These are phyloP conservation scores for Halophytophthora polymorphica DNA, from an alignment of 352 stramenopile genomes.

Conservation along the genomic window DNA sequence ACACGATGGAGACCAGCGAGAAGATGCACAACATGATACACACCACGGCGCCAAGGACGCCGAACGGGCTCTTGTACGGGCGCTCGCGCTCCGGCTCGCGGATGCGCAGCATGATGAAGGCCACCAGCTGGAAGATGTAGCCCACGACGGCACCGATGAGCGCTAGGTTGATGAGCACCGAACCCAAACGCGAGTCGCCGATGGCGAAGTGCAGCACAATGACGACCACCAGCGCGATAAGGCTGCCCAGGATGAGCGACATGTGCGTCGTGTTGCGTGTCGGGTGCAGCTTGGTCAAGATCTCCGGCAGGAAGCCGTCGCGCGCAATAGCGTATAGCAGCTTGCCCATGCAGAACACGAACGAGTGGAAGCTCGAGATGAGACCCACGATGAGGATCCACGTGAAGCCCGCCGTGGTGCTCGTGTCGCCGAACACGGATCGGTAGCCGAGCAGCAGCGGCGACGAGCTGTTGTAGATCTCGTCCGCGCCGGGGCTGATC, in stretches of 20 bases:
- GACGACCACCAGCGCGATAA: constrained; percentile 35
- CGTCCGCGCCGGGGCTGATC: constrained; percentile 45
- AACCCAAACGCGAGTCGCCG: constrained; percentile 47
- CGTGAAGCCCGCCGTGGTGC: constrained; percentile 47
- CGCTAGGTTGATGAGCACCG: constrained; percentile 58
- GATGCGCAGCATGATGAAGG: constrained; percentile 57
- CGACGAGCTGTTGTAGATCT: constrained; percentile 39
- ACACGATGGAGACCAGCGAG: constrained; percentile 51
- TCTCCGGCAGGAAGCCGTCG: constrained; percentile 49
- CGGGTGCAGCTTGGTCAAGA: constrained; percentile 50
- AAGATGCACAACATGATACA: constrained; percentile 48
- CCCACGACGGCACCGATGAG: constrained; percentile 59
- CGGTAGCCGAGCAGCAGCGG: constrained; percentile 55
- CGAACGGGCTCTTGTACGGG: constrained; percentile 53
- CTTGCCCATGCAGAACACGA: constrained; percentile 70
- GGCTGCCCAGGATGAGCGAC: constrained; percentile 35
- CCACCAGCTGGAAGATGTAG: constrained; percentile 53
- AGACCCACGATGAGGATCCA: constrained; percentile 60
- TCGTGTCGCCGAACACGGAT: constrained; percentile 56
- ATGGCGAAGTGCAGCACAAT: constrained; percentile 54
- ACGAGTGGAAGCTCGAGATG: constrained; percentile 66
- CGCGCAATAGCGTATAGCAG: constrained; percentile 57
- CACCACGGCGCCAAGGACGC: constrained; percentile 37
- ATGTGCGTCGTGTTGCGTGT: constrained; percentile 41
- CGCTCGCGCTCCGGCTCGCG: constrained; percentile 44